These are phyloP conservation scores for Aureobasidium sp. DNA, from an alignment of 2,329 filamentous ascomycete species.

Conservation along the genomic window DNA sequence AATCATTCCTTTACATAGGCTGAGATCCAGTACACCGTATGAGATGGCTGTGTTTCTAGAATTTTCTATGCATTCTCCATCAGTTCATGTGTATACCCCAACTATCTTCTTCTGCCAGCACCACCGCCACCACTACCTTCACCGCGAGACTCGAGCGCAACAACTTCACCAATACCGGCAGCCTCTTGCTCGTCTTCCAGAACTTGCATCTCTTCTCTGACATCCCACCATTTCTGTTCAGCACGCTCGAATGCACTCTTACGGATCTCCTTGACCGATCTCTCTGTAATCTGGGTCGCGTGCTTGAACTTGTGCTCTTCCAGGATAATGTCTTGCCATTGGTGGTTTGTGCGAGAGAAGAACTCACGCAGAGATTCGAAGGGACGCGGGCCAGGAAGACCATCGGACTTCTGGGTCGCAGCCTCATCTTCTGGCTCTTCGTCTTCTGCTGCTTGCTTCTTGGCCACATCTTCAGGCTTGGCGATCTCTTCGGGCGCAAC, in stretches of 20 bases:
- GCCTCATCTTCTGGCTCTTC: conserved; percentile 26
- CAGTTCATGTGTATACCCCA: neutral
- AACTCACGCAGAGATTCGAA: conserved; percentile 91
- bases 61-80: no score
- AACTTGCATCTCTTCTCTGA: conserved; percentile 82
- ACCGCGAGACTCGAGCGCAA: conserved; percentile 73
- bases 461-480: conserved; percentile 28
- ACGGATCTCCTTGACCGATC: conserved; percentile 84
- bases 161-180: conserved; percentile 88
- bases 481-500: conserved; percentile 24
- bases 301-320: conserved; percentile 64
- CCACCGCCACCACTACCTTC: conserved; percentile 20
- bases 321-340: conserved; percentile 86
- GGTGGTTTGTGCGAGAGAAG: conserved; percentile 76
- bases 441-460: conserved; percentile 44
- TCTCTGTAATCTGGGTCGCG: conserved; percentile 54
- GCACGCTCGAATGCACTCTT: conserved; percentile 83
- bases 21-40: neutral
- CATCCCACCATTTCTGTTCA: conserved; percentile 99
- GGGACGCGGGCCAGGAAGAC: conserved; percentile 67
- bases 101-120: conserved; percentile 19
- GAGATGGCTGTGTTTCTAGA: neutral
- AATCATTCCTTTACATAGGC: neutral
- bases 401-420: conserved; percentile 58
- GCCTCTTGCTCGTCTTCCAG: conserved; percentile 95